Base-by-base conservation (phyloP, 495 filamentous ascomycete species). In the Xylaria nigripes region DNA sequence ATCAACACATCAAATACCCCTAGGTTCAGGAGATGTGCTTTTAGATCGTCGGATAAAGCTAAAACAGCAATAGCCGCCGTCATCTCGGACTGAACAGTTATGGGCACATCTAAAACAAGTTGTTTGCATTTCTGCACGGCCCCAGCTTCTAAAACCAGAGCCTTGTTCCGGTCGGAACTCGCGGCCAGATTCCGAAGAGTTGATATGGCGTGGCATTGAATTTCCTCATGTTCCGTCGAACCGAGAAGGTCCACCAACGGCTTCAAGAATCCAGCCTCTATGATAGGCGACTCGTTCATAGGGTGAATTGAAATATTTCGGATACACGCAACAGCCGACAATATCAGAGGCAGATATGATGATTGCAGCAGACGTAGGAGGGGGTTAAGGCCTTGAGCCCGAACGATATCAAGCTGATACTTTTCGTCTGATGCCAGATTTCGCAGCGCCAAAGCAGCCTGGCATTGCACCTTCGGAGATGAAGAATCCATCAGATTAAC, bases 121-220 rank as follows among this genome's bases (percentile, higher is more conserved):
- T 96, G 87, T 70, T 96, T 97, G 81, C 93, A 98, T 64, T 97
- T 97, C 65, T 96, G 90, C 42, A 98, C 93, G 16, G 93, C 93
- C 15, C 94, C 93, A 10, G 93, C 93, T 70, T 97, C 89, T 38
- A 98, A 76, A 4, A 98, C 93, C 12, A 98, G 79, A 52, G 93
- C 86, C 72, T 98, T 98, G 76, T 98, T 98, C 49, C 87, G 81
- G 66, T 98, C 93, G 9, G 92, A 96, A 72, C 90, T 96, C 16
- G 93, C 93, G 16, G 93, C 93, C 24, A 98, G 80, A 62, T 98
- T 98, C 46, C 93, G 82, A 16, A 98, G 82, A 0, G 93, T 98
- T 7, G 94, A 97, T 55, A 98, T 97, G 32, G 93, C 94, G 62
- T 98, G 93, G 63, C 93, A 98, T 66, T 98, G 93, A 32, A 98